Evolutionary conservation across 1,284 basidiomycete species (phyloP), one percentile per base, ranked within the genome.

Genomic region (Fereydounia khargensis): DNA sequence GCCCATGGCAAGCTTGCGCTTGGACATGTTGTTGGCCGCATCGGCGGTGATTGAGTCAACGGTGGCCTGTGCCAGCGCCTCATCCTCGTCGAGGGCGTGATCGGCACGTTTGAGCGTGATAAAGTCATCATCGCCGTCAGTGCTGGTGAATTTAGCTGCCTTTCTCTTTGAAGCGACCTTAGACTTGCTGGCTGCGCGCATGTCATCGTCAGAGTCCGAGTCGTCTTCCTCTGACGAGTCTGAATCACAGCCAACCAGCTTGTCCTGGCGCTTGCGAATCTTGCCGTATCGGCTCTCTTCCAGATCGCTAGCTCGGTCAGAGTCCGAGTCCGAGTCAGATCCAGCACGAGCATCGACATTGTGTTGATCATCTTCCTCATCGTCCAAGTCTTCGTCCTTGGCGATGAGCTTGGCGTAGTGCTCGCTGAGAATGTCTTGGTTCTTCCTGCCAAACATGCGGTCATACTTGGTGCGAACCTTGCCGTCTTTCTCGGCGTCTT

Each of bases 381-480:
- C 47, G 19, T 47, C 48, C 14, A 27, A 23, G 31, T 16, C 33
- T 14, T 36, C 34, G 13, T 38, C 61, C 22, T 55, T 57, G 48
- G 89, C 87, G 43, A 97, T 81, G 39, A 98, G 85, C 69, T 90
- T 91, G 47, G 81, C 82, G 78, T 96, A 97, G 76, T 96, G 92
- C 56, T 86, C 84, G 0, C 91, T 91, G 16, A 97, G 82, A 41
- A 97, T 87, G 60, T 85, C 87, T 77, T 96, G 92, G 76, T 97
- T 97, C 77, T 89, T 92, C 48, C 94, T 85, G 71, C 89, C 88
- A 73, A 98, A 98, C 90, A 98, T 96, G 41, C 91, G 85, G 77
- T 98, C 95, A 76, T 97, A 96, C 79, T 95, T 97, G 4, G 95
- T 97, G 50, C 67, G 55, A 43, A 71, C 70, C 24, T 70, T 63